A percentile compares a stretch with the other conserved stretches of the same genome.
Conservation (phyloP, 331 rosid genomes). For the Spiraea crenata region DNA sequence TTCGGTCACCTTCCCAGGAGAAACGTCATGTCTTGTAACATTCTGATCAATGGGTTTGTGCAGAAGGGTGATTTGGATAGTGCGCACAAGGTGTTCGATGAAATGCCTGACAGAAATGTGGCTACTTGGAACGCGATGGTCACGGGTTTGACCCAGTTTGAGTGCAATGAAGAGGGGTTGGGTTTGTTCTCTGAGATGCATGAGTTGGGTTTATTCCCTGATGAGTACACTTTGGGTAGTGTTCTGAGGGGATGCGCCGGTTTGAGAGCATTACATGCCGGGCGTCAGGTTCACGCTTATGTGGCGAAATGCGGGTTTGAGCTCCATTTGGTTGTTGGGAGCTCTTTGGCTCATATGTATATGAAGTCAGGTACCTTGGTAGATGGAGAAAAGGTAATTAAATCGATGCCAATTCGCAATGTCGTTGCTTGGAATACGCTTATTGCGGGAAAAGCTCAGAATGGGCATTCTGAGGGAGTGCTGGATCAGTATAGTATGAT, state of each 20-base stretch:
- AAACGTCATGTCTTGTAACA: conserved; percentile 75
- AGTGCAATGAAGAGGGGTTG: conserved; percentile 56
- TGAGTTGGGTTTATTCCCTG: conserved; percentile 55
- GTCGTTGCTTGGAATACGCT: conserved; percentile 93
- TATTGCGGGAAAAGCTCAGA: conserved; percentile 79
- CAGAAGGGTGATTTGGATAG: conserved; percentile 47
- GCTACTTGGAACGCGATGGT: conserved; percentile 90
- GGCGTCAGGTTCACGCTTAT: conserved; percentile 69
- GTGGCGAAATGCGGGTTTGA: conserved; percentile 67
- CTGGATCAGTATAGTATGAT: conserved; percentile 60
- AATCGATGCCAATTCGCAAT: conserved; percentile 54
- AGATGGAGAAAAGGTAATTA: conserved; percentile 66
- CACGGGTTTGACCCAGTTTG: conserved; percentile 60
- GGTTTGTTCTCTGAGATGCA: conserved; percentile 55
- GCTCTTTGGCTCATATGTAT: conserved; percentile 87
- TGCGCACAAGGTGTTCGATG: conserved; percentile 65
- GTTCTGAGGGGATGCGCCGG: conserved; percentile 86
- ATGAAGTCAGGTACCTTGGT: conserved; percentile 69
- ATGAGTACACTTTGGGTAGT: conserved; percentile 73
- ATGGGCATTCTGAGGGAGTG: conserved; percentile 54
- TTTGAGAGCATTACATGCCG: conserved; percentile 48
- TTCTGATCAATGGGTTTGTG: conserved; percentile 58
- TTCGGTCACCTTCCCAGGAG: conserved; percentile 51
- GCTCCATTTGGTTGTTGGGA: conserved; percentile 63
- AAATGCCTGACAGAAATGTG: conserved; percentile 72